A percentile compares a stretch with the other conserved stretches of the same genome.
These are phyloP conservation scores for Xylaria sp. DNA, from an alignment of 2,329 filamentous ascomycete genomes.

Conservation along the genomic window DNA sequence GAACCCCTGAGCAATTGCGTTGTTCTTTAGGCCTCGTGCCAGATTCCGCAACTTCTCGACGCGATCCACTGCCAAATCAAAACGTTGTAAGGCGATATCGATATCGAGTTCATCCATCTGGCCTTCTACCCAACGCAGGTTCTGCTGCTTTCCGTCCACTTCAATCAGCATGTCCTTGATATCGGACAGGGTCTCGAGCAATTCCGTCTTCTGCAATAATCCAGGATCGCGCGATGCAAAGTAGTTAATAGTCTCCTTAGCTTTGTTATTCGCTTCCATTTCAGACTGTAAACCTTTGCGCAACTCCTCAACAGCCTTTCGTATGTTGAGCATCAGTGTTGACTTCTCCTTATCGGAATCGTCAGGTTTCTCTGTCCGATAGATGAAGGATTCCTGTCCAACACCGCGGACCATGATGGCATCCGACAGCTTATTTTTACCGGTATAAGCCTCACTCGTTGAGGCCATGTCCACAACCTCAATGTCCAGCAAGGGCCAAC, in stretches of 20 bases:
- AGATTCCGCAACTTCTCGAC: conserved; percentile 82
- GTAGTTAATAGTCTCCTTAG: conserved; percentile 79
- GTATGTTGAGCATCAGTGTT: conserved; percentile 77
- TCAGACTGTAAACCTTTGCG: conserved; percentile 81
- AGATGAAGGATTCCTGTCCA: conserved; percentile 88
- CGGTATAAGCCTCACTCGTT: conserved; percentile 51
- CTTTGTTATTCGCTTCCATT: conserved; percentile 78
- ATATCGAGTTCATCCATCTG: conserved; percentile 97
- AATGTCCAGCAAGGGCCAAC: conserved; percentile 89
- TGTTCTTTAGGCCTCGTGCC: conserved; percentile 75
- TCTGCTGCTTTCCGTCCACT: conserved; percentile 93
- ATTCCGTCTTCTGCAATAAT: conserved; percentile 70
- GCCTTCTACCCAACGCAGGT: conserved; percentile 88
- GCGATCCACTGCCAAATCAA: conserved; percentile 75
- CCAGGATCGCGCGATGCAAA: conserved; percentile 74
- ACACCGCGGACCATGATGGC: conserved; percentile 85
- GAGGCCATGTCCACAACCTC: conserved; percentile 84
- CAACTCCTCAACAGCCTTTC: conserved; percentile 88
- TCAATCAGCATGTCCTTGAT: conserved; percentile 89
- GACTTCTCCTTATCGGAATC: conserved; percentile 82
- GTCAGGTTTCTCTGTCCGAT: conserved; percentile 79
- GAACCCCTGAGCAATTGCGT: conserved; percentile 82
- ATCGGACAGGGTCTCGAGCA: conserved; percentile 71
- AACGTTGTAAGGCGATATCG: conserved; percentile 83
- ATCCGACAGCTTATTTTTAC: conserved; percentile 64